Conservation (phyloP, 331 rosid species). For the Stylosanthes scabra region DNA sequence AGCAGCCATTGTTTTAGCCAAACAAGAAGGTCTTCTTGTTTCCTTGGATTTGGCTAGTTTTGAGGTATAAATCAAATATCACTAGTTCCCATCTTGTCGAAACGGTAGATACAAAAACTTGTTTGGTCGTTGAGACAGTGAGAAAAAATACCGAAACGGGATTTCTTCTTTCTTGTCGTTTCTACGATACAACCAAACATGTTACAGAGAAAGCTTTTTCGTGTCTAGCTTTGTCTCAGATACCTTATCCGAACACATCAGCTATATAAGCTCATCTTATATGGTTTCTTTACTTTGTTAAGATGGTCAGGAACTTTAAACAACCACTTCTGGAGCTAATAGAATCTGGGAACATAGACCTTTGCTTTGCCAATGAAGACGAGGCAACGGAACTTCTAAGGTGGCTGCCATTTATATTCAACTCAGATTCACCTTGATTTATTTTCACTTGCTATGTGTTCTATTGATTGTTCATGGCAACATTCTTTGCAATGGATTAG, state of each 20-base stretch:
- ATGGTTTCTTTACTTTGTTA: constrained; percentile 44
- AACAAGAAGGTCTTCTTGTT: constrained; percentile 83
- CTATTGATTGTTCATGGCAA: constrained; percentile 14
- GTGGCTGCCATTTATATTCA: constrained; percentile 42
- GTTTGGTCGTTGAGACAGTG: no score
- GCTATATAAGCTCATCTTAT: constrained; percentile 32
- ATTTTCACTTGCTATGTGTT: constrained; percentile 15
- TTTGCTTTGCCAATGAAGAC: constrained; percentile 93
- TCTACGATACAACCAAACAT: no score
- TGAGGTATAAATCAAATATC: constrained; percentile 63
- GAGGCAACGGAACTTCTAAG: constrained; percentile 90
- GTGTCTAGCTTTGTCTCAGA: no score
- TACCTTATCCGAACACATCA: background rate
- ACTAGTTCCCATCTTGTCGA: background rate
- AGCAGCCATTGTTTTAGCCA: constrained; percentile 82
- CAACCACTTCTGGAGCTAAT: constrained; percentile 64
- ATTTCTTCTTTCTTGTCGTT: no score
- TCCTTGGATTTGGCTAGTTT: constrained; percentile 98
- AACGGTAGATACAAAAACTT: no score
- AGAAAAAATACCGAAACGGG: no score
- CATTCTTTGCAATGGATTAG: constrained; percentile 44
- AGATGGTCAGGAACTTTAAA: constrained; percentile 84
- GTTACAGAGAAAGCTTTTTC: no score
- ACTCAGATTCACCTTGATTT: constrained; percentile 12
- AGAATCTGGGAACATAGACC: constrained; percentile 71